phyloP scores from a whole-genome alignment of 2,329 filamentous ascomycete genomes.

The Pseudohalonectria lignicola region DNA sequence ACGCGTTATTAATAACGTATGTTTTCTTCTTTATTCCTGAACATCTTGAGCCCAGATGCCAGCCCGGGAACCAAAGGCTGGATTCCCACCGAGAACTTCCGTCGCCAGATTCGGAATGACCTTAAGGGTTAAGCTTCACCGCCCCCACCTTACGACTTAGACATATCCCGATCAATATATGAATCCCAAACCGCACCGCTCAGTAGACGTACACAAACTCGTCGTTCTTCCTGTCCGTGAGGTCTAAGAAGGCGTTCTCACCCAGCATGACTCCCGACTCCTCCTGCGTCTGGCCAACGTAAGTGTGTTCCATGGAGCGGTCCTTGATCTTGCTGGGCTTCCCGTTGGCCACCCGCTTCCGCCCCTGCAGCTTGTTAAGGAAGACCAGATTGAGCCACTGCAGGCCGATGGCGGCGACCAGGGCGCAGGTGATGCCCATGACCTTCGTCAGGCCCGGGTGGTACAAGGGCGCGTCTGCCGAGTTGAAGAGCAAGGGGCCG shows the following conservation, averaged over 20 bases:
- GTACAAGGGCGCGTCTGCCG: conserved; percentile 46
- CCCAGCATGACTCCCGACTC: conserved; percentile 20
- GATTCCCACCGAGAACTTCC: no score
- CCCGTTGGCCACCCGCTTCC: conserved; percentile 42
- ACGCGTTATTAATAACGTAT: no score
- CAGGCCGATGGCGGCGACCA: conserved; percentile 39
- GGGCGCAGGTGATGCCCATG: conserved; percentile 39
- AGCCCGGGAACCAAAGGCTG: no score
- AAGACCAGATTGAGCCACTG: conserved; percentile 44
- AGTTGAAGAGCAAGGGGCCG: conserved; percentile 51
- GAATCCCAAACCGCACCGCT: not conserved
- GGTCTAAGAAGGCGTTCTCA: conserved; percentile 42
- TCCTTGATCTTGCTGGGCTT: conserved; percentile 50
- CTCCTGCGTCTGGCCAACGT: conserved; percentile 15
- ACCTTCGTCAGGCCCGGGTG: conserved; percentile 44
- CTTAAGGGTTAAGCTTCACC: no score
- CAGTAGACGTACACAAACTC: conserved; percentile 56
- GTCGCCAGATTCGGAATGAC: no score
- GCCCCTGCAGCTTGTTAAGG: conserved; percentile 45
- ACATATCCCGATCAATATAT: no score
- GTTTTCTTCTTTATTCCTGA: no score
- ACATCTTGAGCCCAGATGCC: no score
- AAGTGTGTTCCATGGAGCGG: conserved; percentile 46
- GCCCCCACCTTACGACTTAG: no score
- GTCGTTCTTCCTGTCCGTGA: conserved; percentile 56